These are phyloP conservation scores for Rhizoclosmatium globosum DNA, from an alignment of 192 early-diverging fungal genomes.

Conservation along the genomic window DNA sequence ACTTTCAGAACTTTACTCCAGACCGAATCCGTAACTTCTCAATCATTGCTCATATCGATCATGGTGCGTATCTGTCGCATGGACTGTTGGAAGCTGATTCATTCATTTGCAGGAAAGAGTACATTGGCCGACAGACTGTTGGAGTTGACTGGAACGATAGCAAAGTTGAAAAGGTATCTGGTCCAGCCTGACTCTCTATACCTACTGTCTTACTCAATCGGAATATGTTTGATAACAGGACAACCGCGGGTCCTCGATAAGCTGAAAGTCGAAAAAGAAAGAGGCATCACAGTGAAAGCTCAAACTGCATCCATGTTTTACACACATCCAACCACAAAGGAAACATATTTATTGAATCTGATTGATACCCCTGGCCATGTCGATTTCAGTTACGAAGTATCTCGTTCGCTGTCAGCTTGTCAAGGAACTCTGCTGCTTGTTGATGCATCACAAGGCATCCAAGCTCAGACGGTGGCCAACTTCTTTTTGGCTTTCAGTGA, in stretches of 20 bases:
- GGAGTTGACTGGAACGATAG: conserved; percentile 74
- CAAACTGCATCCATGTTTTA: conserved; percentile 97
- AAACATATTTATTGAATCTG: conserved; percentile 86
- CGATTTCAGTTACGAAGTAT: conserved; percentile 97
- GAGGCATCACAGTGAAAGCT: conserved; percentile 98
- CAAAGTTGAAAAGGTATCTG: background rate
- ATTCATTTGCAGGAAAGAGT: conserved; percentile 46
- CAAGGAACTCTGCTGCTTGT: conserved; percentile 91
- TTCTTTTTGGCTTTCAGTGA: conserved; percentile 93
- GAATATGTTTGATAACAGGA: conserved; percentile 53
- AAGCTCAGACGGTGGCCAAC: conserved; percentile 98
- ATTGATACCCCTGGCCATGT: conserved; percentile 95
- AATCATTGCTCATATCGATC: conserved; percentile 61
- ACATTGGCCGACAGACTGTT: conserved; percentile 93
- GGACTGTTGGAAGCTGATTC: background rate
- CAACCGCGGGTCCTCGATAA: conserved; percentile 95
- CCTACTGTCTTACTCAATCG: conserved; percentile 65
- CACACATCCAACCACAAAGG: conserved; percentile 71
- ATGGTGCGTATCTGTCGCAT: background rate
- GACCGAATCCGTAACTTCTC: conserved; percentile 91
- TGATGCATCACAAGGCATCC: conserved; percentile 94
- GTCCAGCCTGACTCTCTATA: no score
- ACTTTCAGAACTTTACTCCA: conserved; percentile 67
- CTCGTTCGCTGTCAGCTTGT: conserved; percentile 90
- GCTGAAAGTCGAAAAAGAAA: conserved; percentile 92